Conservation (phyloP, 2,329 filamentous ascomycete genomes). For the Pseudogymnoascus sp. region DNA sequence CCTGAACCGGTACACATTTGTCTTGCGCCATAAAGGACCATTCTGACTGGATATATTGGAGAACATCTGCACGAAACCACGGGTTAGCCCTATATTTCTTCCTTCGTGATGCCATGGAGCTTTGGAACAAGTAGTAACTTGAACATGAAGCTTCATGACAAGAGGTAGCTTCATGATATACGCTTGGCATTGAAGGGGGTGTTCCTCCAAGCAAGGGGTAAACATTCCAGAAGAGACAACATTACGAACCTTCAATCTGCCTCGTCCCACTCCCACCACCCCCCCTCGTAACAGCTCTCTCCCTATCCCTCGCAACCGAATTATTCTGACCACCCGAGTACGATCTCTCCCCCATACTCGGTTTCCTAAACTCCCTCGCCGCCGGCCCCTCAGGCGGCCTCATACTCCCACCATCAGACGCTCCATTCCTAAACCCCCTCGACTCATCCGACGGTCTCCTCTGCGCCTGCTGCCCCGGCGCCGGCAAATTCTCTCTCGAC, state of each 20-base stretch:
- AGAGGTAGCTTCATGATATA: background rate
- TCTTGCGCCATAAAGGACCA: conserved; percentile 89
- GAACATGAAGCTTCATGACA: background rate
- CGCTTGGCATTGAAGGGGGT: background rate
- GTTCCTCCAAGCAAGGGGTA: background rate
- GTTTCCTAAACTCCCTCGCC: background rate
- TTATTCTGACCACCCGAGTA: background rate
- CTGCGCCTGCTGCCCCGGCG: background rate
- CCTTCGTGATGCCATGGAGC: background rate
- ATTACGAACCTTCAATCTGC: conserved; percentile 14
- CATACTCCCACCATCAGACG: conserved; percentile 3
- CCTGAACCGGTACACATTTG: conserved; percentile 85
- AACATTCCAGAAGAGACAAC: background rate
- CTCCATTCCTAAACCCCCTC: background rate
- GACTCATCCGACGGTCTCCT: conserved; percentile 1
- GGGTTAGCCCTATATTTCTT: background rate
- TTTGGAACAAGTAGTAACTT: background rate
- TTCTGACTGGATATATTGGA: conserved; percentile 77
- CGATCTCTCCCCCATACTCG: conserved; percentile 2
- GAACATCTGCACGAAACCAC: conserved; percentile 36
- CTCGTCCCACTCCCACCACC: conserved; percentile 13
- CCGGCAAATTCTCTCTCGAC: conserved; percentile 5
- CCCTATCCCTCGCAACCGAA: background rate
- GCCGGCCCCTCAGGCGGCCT: background rate
- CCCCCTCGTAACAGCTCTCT: conserved; percentile 4